Base-by-base conservation (phyloP, 306 rosid species). In the Citrullus amarus region DNA sequence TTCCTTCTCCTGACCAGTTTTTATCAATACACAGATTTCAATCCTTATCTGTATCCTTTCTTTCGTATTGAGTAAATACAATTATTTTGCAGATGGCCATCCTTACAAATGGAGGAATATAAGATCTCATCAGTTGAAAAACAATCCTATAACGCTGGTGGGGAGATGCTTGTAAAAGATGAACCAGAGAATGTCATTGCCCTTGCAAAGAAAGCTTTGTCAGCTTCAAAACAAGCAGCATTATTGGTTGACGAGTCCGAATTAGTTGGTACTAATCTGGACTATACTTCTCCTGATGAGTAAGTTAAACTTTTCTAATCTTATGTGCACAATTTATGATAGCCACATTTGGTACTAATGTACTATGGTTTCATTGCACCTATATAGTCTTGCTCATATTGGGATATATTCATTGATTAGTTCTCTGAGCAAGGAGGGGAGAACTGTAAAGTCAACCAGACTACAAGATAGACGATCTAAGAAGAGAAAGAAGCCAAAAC, bases 141-240 rank as follows among this genome's bases (percentile, higher is more conserved):
- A 51, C 86, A 78, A 66, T 69, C 82, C 78, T 62, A 44, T n/a
- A 39, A 79, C 6, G 5, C 75, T 76, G 86, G 70, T 74, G 30
- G 79, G 10, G 80, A 77, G 74, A 69, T 79, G 61, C 80, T 84
- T 70, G 79, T 72, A 51, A 87, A 84, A 55, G 84, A 54, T 20
- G 86, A 85, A 51, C 85, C 75, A 6, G 66, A 73, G 58, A 77
- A 84, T 36, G 90, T 79, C 18, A 76, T 92, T 81, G 63, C 86
- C 39, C 91, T 92, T 62, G 97, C 98, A 54, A 86, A 87, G 89
- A 82, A 81, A 84, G 95, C 96, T 51, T 80, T 95, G 89, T 82
- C 85, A 59, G 95, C 93, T 77, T 92, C 97, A 59, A 84, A 84
- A 79, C 87, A 89, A 83, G 96, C 96, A 53, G 90, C 87, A 53